Percentiles rank a stretch among this genome's conserved stretches.
Conservation (phyloP, 495 filamentous ascomycete species). For the Glonium stellatum region DNA sequence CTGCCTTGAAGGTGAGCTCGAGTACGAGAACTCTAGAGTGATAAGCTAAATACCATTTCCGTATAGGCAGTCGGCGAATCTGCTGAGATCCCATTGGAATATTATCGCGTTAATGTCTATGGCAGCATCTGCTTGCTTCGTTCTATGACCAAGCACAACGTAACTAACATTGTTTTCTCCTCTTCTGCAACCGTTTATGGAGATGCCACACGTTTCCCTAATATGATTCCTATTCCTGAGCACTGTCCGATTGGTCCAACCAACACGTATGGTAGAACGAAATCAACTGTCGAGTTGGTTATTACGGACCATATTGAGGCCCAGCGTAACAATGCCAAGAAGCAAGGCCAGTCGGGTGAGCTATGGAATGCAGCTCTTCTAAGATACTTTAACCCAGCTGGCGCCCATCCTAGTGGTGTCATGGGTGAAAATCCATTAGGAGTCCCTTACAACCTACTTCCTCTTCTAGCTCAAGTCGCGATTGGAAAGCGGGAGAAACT, state of each 20-base stretch:
- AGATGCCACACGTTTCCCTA: slow-evolving; percentile 88
- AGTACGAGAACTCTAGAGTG: background rate
- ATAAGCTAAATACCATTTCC: background rate
- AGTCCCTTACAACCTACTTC: slow-evolving; percentile 91
- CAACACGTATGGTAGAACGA: slow-evolving; percentile 95
- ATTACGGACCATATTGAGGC: slow-evolving; percentile 88
- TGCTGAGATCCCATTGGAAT: slow-evolving; percentile 89
- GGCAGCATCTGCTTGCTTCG: slow-evolving; percentile 83
- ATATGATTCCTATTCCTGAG: slow-evolving; percentile 99
- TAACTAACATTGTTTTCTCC: slow-evolving; percentile 96
- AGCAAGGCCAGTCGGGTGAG: slow-evolving; percentile 66
- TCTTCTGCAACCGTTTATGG: slow-evolving; percentile 96
- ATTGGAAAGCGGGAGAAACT: slow-evolving; percentile 93
- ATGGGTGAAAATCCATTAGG: slow-evolving; percentile 99
- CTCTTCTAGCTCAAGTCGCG: slow-evolving; percentile 89
- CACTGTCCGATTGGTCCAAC: slow-evolving; percentile 91
- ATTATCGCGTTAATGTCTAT: slow-evolving; percentile 94
- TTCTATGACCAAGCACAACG: slow-evolving; percentile 81
- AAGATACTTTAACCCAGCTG: slow-evolving; percentile 96
- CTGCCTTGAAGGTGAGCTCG: slow-evolving; percentile 77
- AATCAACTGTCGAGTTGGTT: slow-evolving; percentile 80
- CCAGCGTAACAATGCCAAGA: slow-evolving; percentile 74
- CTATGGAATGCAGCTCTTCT: slow-evolving; percentile 91
- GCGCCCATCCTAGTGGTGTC: slow-evolving; percentile 88
- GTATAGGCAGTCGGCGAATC: slow-evolving; percentile 90